These are phyloP conservation scores for Ramaria sp. DNA, from an alignment of 768 basidiomycete species.

Conservation along the genomic window DNA sequence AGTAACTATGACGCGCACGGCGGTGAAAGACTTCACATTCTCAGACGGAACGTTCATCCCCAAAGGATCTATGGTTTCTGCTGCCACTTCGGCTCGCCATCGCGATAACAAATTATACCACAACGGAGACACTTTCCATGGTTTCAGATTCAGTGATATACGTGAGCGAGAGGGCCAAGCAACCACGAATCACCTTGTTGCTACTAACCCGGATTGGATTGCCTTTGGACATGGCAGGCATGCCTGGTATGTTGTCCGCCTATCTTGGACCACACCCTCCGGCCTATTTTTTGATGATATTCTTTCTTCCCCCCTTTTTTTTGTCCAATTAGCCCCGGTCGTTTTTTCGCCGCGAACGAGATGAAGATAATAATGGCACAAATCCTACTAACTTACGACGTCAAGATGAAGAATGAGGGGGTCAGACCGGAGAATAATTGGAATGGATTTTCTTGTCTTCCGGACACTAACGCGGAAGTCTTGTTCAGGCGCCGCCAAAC, in stretches of 20 bases:
- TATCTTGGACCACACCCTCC: background rate
- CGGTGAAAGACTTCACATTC: constrained; percentile 13
- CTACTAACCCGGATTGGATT: constrained; percentile 5
- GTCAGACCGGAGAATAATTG: constrained; percentile 15
- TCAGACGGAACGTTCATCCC: constrained; percentile 14
- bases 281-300: background rate
- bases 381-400: constrained; percentile 21
- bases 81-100: constrained; percentile 12
- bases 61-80: constrained; percentile 17
- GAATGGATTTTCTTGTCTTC: constrained; percentile 12
- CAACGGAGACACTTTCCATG: constrained; percentile 12
- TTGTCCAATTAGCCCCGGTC: constrained; percentile 9
- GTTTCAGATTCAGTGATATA: constrained; percentile 11
- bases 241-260: constrained; percentile 11
- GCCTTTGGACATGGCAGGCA: constrained; percentile 9
- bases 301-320: no score
- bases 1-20: constrained; percentile 7
- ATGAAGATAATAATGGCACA: constrained; percentile 13
- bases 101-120: constrained; percentile 10
- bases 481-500: constrained; percentile 14
- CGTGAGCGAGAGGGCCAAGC: background rate
- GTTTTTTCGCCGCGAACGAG: constrained; percentile 13
- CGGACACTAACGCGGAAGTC: constrained; percentile 16
- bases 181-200: constrained; percentile 14
- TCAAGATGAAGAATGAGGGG: constrained; percentile 19